A percentile compares a stretch with the other conserved stretches of the same genome.
Evolutionary conservation across 441 rosid species (phyloP).

Genomic region (Melastoma candidum): DNA sequence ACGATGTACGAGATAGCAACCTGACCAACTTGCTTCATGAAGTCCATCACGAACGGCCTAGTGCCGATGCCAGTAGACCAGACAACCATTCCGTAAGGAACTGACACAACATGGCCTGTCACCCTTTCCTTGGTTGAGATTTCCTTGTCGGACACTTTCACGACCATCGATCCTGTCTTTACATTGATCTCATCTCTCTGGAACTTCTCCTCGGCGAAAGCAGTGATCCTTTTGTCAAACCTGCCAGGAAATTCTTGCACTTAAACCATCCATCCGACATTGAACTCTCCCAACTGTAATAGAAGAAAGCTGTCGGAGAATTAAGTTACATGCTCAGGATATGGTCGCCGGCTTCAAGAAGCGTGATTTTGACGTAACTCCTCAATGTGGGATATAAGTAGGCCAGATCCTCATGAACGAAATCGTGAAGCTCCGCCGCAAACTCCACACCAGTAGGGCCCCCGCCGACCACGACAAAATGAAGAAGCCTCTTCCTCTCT

Average conservation of each 20-base stretch:
- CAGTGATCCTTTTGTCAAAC: slow-evolving; percentile 25
- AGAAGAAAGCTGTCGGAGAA: neutral
- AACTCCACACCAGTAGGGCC: slow-evolving; percentile 99
- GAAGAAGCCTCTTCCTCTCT: slow-evolving; percentile 79
- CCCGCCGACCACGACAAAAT: slow-evolving; percentile 96
- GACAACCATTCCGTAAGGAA: slow-evolving; percentile 19
- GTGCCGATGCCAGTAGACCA: slow-evolving; percentile 21
- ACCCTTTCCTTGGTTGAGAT: slow-evolving; percentile 10
- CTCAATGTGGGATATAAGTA: slow-evolving; percentile 63
- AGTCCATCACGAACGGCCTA: slow-evolving; percentile 16
- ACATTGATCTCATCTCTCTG: slow-evolving; percentile 11
- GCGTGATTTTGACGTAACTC: slow-evolving; percentile 57
- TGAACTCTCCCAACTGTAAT: neutral
- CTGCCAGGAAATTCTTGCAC: slow-evolving; percentile 11
- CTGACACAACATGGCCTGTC: slow-evolving; percentile 5
- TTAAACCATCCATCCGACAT: neutral
- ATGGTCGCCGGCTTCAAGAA: slow-evolving; percentile 93
- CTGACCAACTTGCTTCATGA: slow-evolving; percentile 19
- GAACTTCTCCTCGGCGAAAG: slow-evolving; percentile 15
- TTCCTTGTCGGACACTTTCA: slow-evolving; percentile 12
- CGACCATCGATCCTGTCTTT: slow-evolving; percentile 15
- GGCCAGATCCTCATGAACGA: slow-evolving; percentile 70
- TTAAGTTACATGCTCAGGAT: slow-evolving; percentile 69
- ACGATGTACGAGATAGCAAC: neutral
- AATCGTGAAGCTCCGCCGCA: slow-evolving; percentile 96